These are phyloP conservation scores for Kluyveromyces siamensis DNA, from an alignment of 805 yeast species.

Conservation along the genomic window DNA sequence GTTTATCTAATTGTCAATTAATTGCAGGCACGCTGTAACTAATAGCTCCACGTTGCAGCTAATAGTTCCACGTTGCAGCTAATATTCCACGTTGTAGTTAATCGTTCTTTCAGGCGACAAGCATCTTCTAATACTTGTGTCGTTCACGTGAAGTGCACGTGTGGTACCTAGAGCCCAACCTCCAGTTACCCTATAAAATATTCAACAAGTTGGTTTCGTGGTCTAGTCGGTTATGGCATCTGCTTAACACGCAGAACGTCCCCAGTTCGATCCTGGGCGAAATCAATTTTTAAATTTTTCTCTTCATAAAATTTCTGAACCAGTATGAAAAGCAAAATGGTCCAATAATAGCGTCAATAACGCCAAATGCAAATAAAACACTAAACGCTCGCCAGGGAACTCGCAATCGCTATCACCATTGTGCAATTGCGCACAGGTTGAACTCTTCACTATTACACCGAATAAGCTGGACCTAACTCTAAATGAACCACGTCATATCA, in stretches of 20 bases:
- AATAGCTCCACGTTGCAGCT: too few relatives aligned
- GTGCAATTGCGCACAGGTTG: background rate
- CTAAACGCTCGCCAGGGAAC: background rate
- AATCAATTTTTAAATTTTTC: conserved; percentile 50
- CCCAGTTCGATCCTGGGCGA: conserved; percentile 99
- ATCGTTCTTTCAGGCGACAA: too few relatives aligned
- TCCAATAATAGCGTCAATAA: background rate
- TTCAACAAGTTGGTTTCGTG: conserved; percentile 61
- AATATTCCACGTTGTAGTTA: too few relatives aligned
- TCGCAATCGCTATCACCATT: background rate
- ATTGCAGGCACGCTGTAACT: too few relatives aligned
- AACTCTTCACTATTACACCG: background rate
- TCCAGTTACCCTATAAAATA: too few relatives aligned
- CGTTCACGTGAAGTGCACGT: too few relatives aligned
- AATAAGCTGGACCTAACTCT: background rate
- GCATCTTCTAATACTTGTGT: too few relatives aligned
- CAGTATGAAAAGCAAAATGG: background rate
- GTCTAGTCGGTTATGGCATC: conserved; percentile 99
- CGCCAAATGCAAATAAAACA: background rate
- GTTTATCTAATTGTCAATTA: too few relatives aligned
- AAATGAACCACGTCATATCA: background rate
- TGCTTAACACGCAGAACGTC: conserved; percentile 99
- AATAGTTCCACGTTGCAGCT: too few relatives aligned
- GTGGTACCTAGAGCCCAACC: too few relatives aligned
- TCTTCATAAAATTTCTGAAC: background rate